Conservation (phyloP, 1,284 basidiomycete species). For the Boletus semigastroideus region DNA sequence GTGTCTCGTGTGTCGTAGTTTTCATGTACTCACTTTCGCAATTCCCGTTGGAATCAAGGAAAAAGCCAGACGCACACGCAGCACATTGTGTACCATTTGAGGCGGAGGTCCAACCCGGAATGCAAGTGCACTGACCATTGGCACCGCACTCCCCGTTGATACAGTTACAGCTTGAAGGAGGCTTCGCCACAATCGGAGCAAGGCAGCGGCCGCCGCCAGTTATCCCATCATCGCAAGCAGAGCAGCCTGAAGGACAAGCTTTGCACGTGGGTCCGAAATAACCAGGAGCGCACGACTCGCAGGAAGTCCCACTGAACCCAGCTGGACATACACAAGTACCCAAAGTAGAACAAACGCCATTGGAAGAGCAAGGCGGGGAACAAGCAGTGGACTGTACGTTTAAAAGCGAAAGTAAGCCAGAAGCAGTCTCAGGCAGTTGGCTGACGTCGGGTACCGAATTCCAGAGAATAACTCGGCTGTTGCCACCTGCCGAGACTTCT, state of each 20-base stretch:
- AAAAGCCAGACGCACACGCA: conserved; percentile 72
- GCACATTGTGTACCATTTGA: conserved; percentile 73
- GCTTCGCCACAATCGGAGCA: conserved; percentile 45
- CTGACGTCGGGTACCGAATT: conserved; percentile 73
- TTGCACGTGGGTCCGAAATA: conserved; percentile 72
- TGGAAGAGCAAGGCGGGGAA: conserved; percentile 68
- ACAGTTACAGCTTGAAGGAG: conserved; percentile 71
- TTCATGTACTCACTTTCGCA: conserved; percentile 56
- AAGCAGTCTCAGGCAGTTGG: conserved; percentile 54
- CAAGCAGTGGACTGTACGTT: conserved; percentile 70
- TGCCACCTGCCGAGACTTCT: conserved; percentile 53
- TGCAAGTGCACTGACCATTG: conserved; percentile 70
- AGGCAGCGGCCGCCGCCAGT: conserved; percentile 72
- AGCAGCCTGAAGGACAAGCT: conserved; percentile 65
- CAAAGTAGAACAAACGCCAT: conserved; percentile 64
- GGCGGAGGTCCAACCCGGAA: conserved; percentile 69
- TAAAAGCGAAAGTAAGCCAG: conserved; percentile 52
- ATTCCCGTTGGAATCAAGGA: conserved; percentile 63
- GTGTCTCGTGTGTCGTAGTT: neutral
- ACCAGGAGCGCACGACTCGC: conserved; percentile 69
- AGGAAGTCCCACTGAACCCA: conserved; percentile 74
- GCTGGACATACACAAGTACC: conserved; percentile 69
- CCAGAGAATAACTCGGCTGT: conserved; percentile 66
- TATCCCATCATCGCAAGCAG: conserved; percentile 73
- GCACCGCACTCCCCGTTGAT: conserved; percentile 69